A percentile compares a stretch with the other conserved stretches of the same genome.
Conservation (phyloP, 2,329 filamentous ascomycete genomes). For the Talaromyces sp. region DNA sequence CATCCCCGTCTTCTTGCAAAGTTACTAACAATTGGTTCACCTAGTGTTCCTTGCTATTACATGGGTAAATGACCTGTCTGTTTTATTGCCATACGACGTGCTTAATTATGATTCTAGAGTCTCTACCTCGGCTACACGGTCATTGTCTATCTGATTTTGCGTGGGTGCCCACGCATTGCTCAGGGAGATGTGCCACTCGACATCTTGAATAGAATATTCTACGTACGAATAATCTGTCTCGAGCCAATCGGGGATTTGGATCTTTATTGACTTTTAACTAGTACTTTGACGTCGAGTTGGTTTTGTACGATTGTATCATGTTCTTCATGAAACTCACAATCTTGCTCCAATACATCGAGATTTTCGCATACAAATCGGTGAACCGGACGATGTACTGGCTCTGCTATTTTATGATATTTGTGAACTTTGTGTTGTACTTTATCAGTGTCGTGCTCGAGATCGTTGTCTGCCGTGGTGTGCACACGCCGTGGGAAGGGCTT, state of each 20-base stretch:
- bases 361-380: neutral
- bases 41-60: neutral
- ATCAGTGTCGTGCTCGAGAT: neutral
- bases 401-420: neutral
- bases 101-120: neutral
- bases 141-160: neutral
- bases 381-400: slow-evolving; percentile 1
- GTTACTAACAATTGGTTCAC: neutral
- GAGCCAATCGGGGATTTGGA: neutral
- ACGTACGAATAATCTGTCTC: neutral
- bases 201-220: neutral
- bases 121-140: neutral
- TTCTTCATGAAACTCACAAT: slow-evolving; percentile 3
- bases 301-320: neutral
- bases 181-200: neutral
- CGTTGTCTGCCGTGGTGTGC: neutral
- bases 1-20: neutral
- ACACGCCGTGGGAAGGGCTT: neutral
- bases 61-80: slow-evolving; percentile 1
- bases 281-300: neutral
- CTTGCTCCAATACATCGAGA: slow-evolving; percentile 1
- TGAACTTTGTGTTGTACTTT: neutral
- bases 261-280: neutral
- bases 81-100: neutral
- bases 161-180: neutral